A percentile compares a stretch with the other conserved stretches of the same genome.
Evolutionary conservation across 805 yeast species (phyloP).

Genomic region (Ogataea pignaliae): DNA sequence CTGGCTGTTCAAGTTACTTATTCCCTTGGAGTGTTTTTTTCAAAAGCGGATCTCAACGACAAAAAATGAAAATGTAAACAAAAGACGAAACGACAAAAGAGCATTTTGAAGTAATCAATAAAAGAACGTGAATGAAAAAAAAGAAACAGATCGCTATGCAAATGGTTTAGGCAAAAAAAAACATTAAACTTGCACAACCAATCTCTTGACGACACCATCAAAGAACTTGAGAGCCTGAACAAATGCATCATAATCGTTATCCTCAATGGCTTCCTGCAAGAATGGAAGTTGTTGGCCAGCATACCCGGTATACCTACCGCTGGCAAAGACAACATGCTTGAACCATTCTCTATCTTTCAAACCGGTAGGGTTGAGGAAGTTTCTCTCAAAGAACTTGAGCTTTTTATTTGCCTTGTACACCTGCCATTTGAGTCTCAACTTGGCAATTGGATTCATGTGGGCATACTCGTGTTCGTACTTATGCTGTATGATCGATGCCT

Average conservation of each 20-base stretch:
- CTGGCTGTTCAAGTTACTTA: no score
- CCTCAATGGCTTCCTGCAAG: slow-evolving; percentile 50
- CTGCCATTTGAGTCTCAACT: slow-evolving; percentile 22
- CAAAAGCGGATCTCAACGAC: no score
- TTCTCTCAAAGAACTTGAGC: slow-evolving; percentile 40
- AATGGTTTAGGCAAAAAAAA: not conserved
- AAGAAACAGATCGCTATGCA: no score
- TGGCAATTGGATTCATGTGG: slow-evolving; percentile 21
- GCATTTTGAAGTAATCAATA: no score
- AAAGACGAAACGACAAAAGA: no score
- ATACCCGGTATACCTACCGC: slow-evolving; percentile 58
- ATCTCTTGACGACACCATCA: slow-evolving; percentile 11
- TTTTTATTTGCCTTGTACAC: slow-evolving; percentile 33
- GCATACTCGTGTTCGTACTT: slow-evolving; percentile 20
- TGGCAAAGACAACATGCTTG: slow-evolving; percentile 53
- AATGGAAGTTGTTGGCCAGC: slow-evolving; percentile 56
- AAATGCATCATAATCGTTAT: slow-evolving; percentile 34
- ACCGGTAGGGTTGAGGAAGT: slow-evolving; percentile 44
- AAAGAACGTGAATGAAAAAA: no score
- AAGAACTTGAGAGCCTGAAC: slow-evolving; percentile 19
- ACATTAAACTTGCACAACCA: slow-evolving; percentile 7
- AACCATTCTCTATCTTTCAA: slow-evolving; percentile 49
- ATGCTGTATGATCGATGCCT: slow-evolving; percentile 16
- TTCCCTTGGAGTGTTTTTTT: no score
- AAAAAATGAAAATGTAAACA: no score